A percentile compares a stretch with the other conserved stretches of the same genome.
Conservation (phyloP, 352 stramenopile species). For the Detonula confervacea region DNA sequence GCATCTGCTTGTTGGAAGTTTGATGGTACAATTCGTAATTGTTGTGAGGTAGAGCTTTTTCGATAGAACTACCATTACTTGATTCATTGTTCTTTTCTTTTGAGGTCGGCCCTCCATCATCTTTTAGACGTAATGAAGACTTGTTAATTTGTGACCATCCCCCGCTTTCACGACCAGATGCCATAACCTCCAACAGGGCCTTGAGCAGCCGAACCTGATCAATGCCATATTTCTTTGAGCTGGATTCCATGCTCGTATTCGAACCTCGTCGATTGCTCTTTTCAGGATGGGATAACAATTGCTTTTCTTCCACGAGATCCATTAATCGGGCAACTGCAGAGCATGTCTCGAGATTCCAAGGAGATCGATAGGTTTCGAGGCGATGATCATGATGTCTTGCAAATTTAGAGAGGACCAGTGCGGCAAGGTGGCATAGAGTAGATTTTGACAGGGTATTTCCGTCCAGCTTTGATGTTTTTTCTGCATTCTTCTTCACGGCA, state of each 20-base stretch:
- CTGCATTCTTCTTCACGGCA: background rate
- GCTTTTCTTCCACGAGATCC: slow-evolving; percentile 84
- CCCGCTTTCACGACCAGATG: slow-evolving; percentile 78
- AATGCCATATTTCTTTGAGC: slow-evolving; percentile 55
- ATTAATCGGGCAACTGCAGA: slow-evolving; percentile 76
- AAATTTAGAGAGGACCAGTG: slow-evolving; percentile 79
- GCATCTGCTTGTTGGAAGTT: slow-evolving; percentile 11
- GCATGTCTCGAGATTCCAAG: slow-evolving; percentile 77
- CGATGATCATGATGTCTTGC: slow-evolving; percentile 69
- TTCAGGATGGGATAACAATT: slow-evolving; percentile 60
- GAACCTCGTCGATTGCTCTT: slow-evolving; percentile 18
- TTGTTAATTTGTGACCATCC: slow-evolving; percentile 76
- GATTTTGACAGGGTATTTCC: slow-evolving; percentile 41
- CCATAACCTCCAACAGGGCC: slow-evolving; percentile 74
- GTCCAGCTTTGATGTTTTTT: slow-evolving; percentile 4
- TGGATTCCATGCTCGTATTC: slow-evolving; percentile 14
- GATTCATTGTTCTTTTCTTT: slow-evolving; percentile 1
- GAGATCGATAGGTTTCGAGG: slow-evolving; percentile 53
- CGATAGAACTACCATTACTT: slow-evolving; percentile 15
- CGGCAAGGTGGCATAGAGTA: slow-evolving; percentile 71
- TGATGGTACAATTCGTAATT: slow-evolving; percentile 62
- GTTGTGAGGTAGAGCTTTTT: slow-evolving; percentile 37
- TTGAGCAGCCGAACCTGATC: slow-evolving; percentile 81
- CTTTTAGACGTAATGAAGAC: slow-evolving; percentile 5
- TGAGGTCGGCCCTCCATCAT: background rate